A percentile compares a stretch with the other conserved stretches of the same genome.
Evolutionary conservation across 768 basidiomycete species (phyloP).

Genomic region (Leccinum uliginosum): DNA sequence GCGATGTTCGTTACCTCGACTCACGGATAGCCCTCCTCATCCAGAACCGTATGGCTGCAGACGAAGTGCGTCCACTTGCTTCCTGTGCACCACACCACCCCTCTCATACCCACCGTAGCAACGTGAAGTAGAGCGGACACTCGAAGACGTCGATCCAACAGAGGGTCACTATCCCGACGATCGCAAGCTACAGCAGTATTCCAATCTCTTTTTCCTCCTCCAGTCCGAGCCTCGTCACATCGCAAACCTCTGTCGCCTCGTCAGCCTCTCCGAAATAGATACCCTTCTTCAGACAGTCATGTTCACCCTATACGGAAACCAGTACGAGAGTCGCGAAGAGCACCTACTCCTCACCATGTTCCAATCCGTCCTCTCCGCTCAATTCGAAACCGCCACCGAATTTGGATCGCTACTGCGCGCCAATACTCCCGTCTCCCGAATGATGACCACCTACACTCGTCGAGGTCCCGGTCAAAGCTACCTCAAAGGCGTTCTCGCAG

Average conservation of each 20-base stretch:
- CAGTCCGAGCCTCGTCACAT: slow-evolving; percentile 98
- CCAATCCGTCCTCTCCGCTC: slow-evolving; percentile 95
- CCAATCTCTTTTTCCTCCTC: slow-evolving; percentile 97
- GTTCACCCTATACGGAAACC: slow-evolving; percentile 99
- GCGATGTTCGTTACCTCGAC: slow-evolving; percentile 97
- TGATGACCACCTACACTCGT: slow-evolving; percentile 99
- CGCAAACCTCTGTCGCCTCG: slow-evolving; percentile 92
- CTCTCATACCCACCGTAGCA: slow-evolving; percentile 48
- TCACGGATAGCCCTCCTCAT: slow-evolving; percentile 95
- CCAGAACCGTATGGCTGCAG: slow-evolving; percentile 96
- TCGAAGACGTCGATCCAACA: slow-evolving; percentile 93
- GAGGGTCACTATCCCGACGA: slow-evolving; percentile 95
- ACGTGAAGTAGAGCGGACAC: slow-evolving; percentile 90
- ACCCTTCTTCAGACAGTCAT: slow-evolving; percentile 99
- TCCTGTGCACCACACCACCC: not conserved
- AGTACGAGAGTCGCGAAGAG: slow-evolving; percentile 97
- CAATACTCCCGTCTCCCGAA: slow-evolving; percentile 97
- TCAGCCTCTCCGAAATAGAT: slow-evolving; percentile 95
- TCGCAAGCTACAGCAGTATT: slow-evolving; percentile 91
- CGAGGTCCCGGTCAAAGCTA: slow-evolving; percentile 98
- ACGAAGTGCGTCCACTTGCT: slow-evolving; percentile 59
- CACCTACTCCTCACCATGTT: slow-evolving; percentile 99
- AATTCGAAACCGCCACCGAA: slow-evolving; percentile 98
- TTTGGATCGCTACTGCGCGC: slow-evolving; percentile 98
- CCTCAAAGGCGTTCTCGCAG: slow-evolving; percentile 94